phyloP scores from a whole-genome alignment of 371 early-diverging fungal genomes.

The Actinomortierella ambigua region DNA sequence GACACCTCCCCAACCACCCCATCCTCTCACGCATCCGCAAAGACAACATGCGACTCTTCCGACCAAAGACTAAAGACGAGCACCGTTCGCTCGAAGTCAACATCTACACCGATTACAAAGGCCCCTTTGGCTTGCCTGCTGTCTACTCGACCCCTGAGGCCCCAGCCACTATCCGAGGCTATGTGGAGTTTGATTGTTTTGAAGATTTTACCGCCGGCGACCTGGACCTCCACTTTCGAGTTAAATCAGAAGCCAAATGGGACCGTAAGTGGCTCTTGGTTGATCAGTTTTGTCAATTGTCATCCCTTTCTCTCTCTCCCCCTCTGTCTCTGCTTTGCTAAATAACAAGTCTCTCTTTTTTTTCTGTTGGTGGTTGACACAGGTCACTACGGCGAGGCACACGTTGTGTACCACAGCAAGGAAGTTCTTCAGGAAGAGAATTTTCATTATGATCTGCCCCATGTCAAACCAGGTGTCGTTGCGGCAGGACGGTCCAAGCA shows the following conservation, averaged over 20 bases:
- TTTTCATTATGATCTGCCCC: slow-evolving; percentile 11
- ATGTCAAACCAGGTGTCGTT: slow-evolving; percentile 14
- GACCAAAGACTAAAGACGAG: slow-evolving; percentile 9
- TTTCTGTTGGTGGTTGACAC: too few species aligned
- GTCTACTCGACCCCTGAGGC: slow-evolving; percentile 27
- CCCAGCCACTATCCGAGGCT: slow-evolving; percentile 16
- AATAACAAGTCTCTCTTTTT: neutral
- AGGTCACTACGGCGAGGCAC: slow-evolving; percentile 10
- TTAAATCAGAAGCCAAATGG: slow-evolving; percentile 31
- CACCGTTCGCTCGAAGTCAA: slow-evolving; percentile 6
- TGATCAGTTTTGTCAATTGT: neutral
- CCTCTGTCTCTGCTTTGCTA: too few species aligned
- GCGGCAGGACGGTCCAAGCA: slow-evolving; percentile 25
- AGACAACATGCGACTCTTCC: slow-evolving; percentile 1
- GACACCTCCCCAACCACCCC: neutral
- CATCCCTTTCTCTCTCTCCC: neutral
- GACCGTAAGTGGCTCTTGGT: slow-evolving; percentile 11
- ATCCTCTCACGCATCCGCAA: neutral
- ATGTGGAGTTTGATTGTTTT: slow-evolving; percentile 19
- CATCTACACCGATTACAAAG: slow-evolving; percentile 24
- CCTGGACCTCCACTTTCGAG: slow-evolving; percentile 24
- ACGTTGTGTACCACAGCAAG: slow-evolving; percentile 17
- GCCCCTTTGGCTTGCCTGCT: slow-evolving; percentile 33
- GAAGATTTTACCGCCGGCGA: slow-evolving; percentile 29
- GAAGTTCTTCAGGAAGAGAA: slow-evolving; percentile 18